Conservation (phyloP, 1,284 basidiomycete species). For the Ustilago trichophora region DNA sequence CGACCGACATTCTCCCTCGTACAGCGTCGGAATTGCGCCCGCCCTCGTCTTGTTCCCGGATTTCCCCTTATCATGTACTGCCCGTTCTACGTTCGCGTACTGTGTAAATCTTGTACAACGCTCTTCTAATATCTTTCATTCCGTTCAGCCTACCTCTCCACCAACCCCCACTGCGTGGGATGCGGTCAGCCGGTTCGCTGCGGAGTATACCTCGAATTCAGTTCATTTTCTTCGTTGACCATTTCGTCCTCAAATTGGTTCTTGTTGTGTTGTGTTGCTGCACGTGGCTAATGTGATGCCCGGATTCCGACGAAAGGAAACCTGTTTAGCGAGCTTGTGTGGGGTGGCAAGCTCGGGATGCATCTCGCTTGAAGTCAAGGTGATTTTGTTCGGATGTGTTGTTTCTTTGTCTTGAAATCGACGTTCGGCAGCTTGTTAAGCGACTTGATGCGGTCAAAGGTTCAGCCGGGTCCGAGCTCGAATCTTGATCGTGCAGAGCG, state of each 20-base stretch:
- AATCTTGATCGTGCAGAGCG: too few relatives aligned
- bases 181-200: too few relatives aligned
- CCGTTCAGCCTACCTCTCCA: neutral
- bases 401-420: too few relatives aligned
- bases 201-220: conserved; percentile 9
- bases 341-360: too few relatives aligned
- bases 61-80: too few relatives aligned
- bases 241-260: neutral
- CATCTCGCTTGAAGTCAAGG: conserved; percentile 1
- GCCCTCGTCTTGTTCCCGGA: neutral
- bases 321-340: neutral
- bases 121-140: neutral
- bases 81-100: neutral
- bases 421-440: too few relatives aligned
- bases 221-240: neutral
- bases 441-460: too few relatives aligned
- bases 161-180: too few relatives aligned
- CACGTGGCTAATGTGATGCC: too few relatives aligned
- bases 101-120: conserved; percentile 32
- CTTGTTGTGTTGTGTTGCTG: neutral
- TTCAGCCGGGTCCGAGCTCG: too few relatives aligned
- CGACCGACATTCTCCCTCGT: conserved; percentile 8
- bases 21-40: conserved; percentile 12
- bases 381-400: too few relatives aligned
- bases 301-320: neutral